Evolutionary conservation across 2,329 filamentous ascomycete genomes (phyloP), one percentile per base, ranked within the genome.

Genomic region (Exophiala viscosa): DNA sequence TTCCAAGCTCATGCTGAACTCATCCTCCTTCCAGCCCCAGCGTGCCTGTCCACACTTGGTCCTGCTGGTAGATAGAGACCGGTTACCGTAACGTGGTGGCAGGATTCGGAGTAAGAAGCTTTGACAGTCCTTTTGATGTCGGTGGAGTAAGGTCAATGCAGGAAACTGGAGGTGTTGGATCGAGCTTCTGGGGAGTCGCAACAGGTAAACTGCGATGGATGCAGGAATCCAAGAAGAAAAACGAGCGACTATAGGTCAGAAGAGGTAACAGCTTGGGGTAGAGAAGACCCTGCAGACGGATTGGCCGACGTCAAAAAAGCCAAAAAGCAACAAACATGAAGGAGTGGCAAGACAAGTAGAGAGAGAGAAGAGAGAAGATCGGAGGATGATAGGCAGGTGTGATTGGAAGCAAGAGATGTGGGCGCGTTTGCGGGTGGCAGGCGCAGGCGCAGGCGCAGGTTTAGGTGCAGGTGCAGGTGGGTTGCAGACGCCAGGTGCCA

Each of bases 1-100:
- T 66, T 60, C 62, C 44, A 67, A 66, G 54, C 38, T 55, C 54
- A 60, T 57, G 52, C 51, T 55, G 54, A 47, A 51, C 43, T 40
- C 54, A 49, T 55, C 43, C 36, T 54, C 47, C 43, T 23, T 43
- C 46, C 41, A 50, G 41, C 47, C 54, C 35, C 46, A 43, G 42
- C 36, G 13, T 68, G 90, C 86, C 73, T 96, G 80, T 66, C 93
- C 92, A 68, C 91, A 82, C 74, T 96, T 96, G 54, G 91, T 90
- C 64, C 91, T 91, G 73, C 96, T 78, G 68, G 90, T 89, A 55
- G 35, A 34, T 40, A 41, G n/a, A 41, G 23, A 17, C 14, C 14
- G 34, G 32, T 32, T 36, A 18, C 20, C 36, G 33, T 34, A 45
- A 32, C 13, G 17, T 43, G 48, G 46, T 36, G 42, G 48, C 42